phyloP scores from a whole-genome alignment of 2,329 filamentous ascomycete species.

The Mycocentrospora acerina region DNA sequence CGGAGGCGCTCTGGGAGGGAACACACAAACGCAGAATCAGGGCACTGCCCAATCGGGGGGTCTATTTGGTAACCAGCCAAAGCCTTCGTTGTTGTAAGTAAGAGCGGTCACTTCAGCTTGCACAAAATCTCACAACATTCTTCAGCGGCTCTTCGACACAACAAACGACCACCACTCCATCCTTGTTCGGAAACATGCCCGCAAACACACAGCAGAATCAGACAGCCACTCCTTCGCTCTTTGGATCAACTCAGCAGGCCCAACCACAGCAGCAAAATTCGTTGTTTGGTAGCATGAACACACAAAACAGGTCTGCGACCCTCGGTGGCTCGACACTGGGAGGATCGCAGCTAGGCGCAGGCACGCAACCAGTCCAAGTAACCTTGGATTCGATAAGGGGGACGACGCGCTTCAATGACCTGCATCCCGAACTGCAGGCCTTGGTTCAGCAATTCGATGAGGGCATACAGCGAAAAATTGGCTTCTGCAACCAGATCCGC shows the following conservation, averaged over 20 bases:
- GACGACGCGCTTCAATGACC: conserved; percentile 89
- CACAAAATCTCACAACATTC: conserved; percentile 31
- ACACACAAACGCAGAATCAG: conserved; percentile 26
- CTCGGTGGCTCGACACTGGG: conserved; percentile 27
- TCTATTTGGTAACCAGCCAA: conserved; percentile 36
- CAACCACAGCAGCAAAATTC: conserved; percentile 33
- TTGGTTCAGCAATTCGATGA: conserved; percentile 77
- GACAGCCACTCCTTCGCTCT: conserved; percentile 34
- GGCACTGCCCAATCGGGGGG: conserved; percentile 30
- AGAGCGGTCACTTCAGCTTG: conserved; percentile 5
- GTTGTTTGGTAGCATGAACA: conserved; percentile 36
- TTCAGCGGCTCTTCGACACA: conserved; percentile 38
- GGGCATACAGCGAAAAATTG: conserved; percentile 77
- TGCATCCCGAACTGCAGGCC: conserved; percentile 77
- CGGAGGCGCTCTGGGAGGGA: conserved; percentile 35
- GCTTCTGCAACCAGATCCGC: conserved; percentile 73
- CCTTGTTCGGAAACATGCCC: conserved; percentile 33
- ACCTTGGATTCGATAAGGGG: conserved; percentile 68
- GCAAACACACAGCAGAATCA: conserved; percentile 32
- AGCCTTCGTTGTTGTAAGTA: conserved; percentile 43
- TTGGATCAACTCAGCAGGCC: conserved; percentile 27
- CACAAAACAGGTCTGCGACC: conserved; percentile 29
- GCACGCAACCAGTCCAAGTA: conserved; percentile 31
- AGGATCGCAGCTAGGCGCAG: conserved; percentile 28
- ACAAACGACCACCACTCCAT: conserved; percentile 26